phyloP scores from a whole-genome alignment of 176 grass and related monocot species.

The Canna indica region DNA sequence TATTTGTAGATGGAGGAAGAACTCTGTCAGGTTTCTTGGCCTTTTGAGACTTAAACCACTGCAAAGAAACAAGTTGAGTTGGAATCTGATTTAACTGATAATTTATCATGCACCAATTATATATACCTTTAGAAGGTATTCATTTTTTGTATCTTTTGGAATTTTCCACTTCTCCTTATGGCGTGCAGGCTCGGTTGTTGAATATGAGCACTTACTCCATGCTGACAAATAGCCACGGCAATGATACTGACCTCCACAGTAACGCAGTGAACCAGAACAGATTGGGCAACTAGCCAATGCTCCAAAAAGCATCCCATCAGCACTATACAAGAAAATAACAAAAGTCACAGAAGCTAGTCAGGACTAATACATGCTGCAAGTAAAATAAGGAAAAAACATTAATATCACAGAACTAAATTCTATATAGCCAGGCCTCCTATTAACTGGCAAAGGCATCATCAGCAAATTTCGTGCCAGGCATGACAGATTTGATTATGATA shows the following conservation, averaged over 20 bases:
- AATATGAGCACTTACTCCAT: conserved; percentile 88
- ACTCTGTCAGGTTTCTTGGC: conserved; percentile 58
- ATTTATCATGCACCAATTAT: neutral
- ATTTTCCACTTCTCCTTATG: conserved; percentile 73
- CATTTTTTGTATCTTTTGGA: conserved; percentile 49
- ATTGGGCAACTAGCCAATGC: conserved; percentile 72
- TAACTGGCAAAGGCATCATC: neutral
- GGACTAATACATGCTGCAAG: neutral
- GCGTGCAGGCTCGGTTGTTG: conserved; percentile 58
- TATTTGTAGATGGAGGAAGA: conserved; percentile 75
- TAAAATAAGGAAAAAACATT: neutral
- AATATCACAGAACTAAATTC: neutral
- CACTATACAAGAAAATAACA: conserved; percentile 30
- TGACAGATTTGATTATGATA: neutral
- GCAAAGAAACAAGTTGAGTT: conserved; percentile 18
- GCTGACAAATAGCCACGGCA: conserved; percentile 83
- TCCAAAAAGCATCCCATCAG: conserved; percentile 95
- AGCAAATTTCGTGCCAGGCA: neutral
- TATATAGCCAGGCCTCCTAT: neutral
- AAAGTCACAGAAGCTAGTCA: neutral
- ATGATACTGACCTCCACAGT: conserved; percentile 57
- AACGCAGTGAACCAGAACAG: conserved; percentile 51
- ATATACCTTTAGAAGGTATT: conserved; percentile 68
- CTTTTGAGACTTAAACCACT: conserved; percentile 97
- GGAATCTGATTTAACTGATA: conserved; percentile 10